Evolutionary conservation across 768 basidiomycete species (phyloP), one percentile per base, ranked within the genome.

Genomic region (Neoboletus brunneissimus): DNA sequence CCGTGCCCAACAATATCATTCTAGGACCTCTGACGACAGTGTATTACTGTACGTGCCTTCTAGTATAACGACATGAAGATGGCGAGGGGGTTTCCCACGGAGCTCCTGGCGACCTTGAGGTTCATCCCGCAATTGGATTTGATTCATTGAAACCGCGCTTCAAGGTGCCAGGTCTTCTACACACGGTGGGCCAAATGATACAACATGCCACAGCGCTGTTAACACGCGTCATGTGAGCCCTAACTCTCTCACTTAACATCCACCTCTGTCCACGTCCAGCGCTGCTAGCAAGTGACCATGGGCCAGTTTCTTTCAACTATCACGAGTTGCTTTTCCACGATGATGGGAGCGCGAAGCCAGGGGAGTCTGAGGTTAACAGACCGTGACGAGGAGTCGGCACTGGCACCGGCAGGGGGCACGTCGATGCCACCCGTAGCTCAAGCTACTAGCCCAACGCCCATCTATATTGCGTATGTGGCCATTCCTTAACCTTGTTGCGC

Each of bases 391-490:
- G 64, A 66, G 40, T 47, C 65, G 5, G 52, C 48, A 20, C 53
- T 20, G 5, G 54, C 32, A 20, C 53, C 23, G 5, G 54, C 32
- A 18, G 48, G 51, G 27, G 38, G 18, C 6, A 31, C 49, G 5
- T 16, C n/a, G 32, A 37, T 48, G n/a, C 48, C 51, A 27, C 25
- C 58, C n/a, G 9, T 29, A 7, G 15, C 52, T 20, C 53, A 53
- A 32, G 35, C 37, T 27, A 8, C 41, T 38, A 12, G 34, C 34
- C 37, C 53, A 38, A 64, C 62, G 54, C 63, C 67, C 38, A 45
- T 71, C 18, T 64, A 67, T 37, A 68, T 70, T 55, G 68, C 58
- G 68, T 71, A 60, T 35, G 68, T 68, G 16, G 31, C 44, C 32
- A 25, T 46, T 18, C 16, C 11, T 51, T 18, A 15, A 37, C 20